phyloP scores from a whole-genome alignment of 805 yeast genomes.

The Candida nonsorbophila region DNA sequence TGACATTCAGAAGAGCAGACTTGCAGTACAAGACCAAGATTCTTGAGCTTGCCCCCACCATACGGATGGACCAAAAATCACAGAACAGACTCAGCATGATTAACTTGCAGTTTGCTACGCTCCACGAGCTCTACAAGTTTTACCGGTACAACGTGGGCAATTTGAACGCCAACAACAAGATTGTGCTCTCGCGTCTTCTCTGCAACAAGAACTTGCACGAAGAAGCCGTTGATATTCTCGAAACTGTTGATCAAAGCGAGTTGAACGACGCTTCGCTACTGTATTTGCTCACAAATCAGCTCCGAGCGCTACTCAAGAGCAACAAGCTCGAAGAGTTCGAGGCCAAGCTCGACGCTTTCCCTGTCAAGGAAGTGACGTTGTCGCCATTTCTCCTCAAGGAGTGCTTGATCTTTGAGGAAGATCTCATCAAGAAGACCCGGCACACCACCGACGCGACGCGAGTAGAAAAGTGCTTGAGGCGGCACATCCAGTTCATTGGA shows the following conservation, averaged over 20 bases:
- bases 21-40: conserved; percentile 6
- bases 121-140: conserved; percentile 5
- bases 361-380: conserved; percentile 22
- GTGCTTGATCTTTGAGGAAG: conserved; percentile 23
- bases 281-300: conserved; percentile 17
- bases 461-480: background rate
- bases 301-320: conserved; percentile 16
- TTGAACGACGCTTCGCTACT: conserved; percentile 21
- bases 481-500: conserved; percentile 28
- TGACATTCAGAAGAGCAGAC: conserved; percentile 24
- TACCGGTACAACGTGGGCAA: conserved; percentile 4
- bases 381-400: conserved; percentile 31
- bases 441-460: background rate
- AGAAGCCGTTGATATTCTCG: conserved; percentile 18
- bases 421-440: conserved; percentile 11
- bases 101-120: conserved; percentile 13
- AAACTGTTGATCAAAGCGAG: conserved; percentile 15
- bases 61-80: conserved; percentile 7
- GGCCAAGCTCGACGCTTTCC: conserved; percentile 20
- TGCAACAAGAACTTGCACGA: conserved; percentile 20
- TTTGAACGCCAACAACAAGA: conserved; percentile 21
- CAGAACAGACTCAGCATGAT: conserved; percentile 18
- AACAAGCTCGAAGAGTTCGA: conserved; percentile 15
- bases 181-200: conserved; percentile 24
- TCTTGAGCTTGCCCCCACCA: conserved; percentile 7